Evolutionary conservation across 2,329 filamentous ascomycete genomes (phyloP).

Genomic region (Cladosporium oxysporum): DNA sequence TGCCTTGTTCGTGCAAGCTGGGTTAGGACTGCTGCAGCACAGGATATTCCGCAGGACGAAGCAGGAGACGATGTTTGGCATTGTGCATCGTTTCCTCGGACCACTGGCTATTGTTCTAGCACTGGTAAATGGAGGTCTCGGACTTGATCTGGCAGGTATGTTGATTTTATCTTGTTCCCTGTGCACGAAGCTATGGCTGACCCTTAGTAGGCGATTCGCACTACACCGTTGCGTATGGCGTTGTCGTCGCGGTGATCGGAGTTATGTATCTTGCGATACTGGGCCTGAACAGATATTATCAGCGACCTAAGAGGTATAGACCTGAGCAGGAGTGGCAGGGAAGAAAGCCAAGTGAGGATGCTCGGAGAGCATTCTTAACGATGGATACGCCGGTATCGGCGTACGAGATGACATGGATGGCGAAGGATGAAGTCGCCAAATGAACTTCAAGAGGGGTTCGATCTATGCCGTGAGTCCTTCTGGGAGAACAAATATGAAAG

Average conservation of each 20-base stretch:
- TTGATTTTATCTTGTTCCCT: neutral
- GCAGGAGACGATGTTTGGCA: conserved; percentile 54
- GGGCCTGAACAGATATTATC: neutral
- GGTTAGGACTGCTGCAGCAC: conserved; percentile 59
- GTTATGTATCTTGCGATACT: neutral
- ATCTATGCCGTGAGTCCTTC: neutral
- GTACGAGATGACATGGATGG: conserved; percentile 18
- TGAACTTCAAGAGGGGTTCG: neutral
- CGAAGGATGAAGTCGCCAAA: conserved; percentile 5
- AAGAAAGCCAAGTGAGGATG: conserved; percentile 5
- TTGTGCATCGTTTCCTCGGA: conserved; percentile 61
- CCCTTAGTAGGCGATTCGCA: neutral
- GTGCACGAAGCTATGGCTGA: neutral
- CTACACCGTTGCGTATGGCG: conserved; percentile 3
- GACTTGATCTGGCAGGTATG: conserved; percentile 59
- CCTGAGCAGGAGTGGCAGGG: conserved; percentile 16
- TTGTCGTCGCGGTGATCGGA: conserved; percentile 5
- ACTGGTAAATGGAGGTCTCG: conserved; percentile 60
- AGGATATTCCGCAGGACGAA: conserved; percentile 46
- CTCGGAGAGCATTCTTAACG: conserved; percentile 3
- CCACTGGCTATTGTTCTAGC: conserved; percentile 56
- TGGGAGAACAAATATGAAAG: neutral
- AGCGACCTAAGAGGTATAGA: conserved; percentile 3
- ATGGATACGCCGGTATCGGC: conserved; percentile 15
- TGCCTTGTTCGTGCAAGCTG: conserved; percentile 55